These are phyloP conservation scores for Tetracladium setigerum DNA, from an alignment of 495 filamentous ascomycete genomes.

Conservation along the genomic window DNA sequence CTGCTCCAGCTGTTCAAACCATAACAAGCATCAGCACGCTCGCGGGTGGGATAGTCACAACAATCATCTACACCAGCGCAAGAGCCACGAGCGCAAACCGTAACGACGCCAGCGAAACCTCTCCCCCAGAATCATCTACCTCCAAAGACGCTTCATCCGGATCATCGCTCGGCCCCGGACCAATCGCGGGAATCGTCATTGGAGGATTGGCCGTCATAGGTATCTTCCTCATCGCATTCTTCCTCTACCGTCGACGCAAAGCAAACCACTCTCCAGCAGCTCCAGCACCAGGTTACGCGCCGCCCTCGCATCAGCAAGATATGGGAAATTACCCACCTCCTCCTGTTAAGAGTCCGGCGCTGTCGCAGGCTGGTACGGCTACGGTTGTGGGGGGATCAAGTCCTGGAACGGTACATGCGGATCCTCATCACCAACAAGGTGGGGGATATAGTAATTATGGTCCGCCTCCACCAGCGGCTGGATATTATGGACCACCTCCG, in stretches of 20 bases:
- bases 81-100: neutral
- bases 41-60: neutral
- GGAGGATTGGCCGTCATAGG: neutral
- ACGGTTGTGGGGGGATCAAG: neutral
- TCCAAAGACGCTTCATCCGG: neutral
- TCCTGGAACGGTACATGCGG: neutral
- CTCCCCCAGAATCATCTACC: neutral
- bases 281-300: neutral
- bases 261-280: neutral
- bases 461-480: neutral
- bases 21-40: slow-evolving; percentile 1
- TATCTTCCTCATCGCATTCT: neutral
- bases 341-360: neutral
- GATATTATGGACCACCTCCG: neutral
- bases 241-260: neutral
- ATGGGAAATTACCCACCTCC: neutral
- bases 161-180: too few relatives aligned
- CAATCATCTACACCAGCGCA: neutral
- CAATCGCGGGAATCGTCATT: slow-evolving; percentile 1
- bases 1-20: neutral
- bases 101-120: neutral
- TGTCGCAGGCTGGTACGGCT: neutral
- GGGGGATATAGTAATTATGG: neutral
- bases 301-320: neutral
- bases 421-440: too few relatives aligned